Conservation (phyloP, 2,329 filamentous ascomycete genomes). For the Trichophyton mentagrophytes region DNA sequence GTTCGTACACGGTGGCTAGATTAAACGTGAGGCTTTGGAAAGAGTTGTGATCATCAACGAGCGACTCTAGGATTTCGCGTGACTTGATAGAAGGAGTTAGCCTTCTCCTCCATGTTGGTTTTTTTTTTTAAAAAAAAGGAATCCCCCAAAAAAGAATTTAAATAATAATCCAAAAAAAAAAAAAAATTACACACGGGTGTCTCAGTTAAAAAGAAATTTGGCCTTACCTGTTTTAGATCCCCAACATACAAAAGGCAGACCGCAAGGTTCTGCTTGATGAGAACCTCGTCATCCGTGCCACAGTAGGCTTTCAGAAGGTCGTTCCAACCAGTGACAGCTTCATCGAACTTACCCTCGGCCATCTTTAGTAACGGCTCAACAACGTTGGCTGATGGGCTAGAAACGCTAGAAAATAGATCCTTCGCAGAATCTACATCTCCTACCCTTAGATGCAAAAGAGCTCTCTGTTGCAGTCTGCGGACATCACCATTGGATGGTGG, state of each 20-base stretch:
- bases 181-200: background rate
- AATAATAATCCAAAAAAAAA: background rate
- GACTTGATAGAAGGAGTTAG: conserved; percentile 37
- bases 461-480: conserved; percentile 29
- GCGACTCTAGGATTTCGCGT: conserved; percentile 50
- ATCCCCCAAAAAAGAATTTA: no score
- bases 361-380: conserved; percentile 57
- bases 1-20: conserved; percentile 77
- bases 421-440: conserved; percentile 62
- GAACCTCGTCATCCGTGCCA: conserved; percentile 43
- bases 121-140: background rate
- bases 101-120: background rate
- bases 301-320: conserved; percentile 36
- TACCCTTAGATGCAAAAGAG: conserved; percentile 63
- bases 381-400: conserved; percentile 19
- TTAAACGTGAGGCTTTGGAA: conserved; percentile 83
- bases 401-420: conserved; percentile 33
- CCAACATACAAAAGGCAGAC: conserved; percentile 77
- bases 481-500: conserved; percentile 20
- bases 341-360: conserved; percentile 59
- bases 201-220: background rate
- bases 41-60: conserved; percentile 50
- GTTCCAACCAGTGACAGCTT: conserved; percentile 52
- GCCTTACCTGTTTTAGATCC: conserved; percentile 53
- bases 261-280: conserved; percentile 69